These are phyloP conservation scores for Flaveria brownii DNA, from an alignment of 129 eudicot genomes.

Conservation along the genomic window DNA sequence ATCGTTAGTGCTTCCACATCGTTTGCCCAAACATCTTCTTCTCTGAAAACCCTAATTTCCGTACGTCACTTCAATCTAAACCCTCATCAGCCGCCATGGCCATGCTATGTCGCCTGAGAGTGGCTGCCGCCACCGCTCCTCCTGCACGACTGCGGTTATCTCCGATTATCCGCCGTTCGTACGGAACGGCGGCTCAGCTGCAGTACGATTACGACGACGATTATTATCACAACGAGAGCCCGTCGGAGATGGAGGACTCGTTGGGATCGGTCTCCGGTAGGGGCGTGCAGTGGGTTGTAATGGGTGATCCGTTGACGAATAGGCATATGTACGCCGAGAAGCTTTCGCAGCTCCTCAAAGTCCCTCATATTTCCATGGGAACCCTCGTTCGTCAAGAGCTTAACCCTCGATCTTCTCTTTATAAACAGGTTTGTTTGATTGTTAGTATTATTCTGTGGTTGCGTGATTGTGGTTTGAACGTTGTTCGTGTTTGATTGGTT, in stretches of 20 bases:
- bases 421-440: constrained; percentile 58
- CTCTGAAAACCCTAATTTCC: constrained; percentile 32
- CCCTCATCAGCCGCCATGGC: constrained; percentile 67
- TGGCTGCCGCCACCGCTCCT: constrained; percentile 25
- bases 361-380: constrained; percentile 90
- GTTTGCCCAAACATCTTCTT: constrained; percentile 11
- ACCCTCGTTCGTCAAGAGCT: constrained; percentile 86
- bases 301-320: constrained; percentile 83
- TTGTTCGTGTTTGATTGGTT: not conserved
- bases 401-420: constrained; percentile 67
- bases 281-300: constrained; percentile 94
- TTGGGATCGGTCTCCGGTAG: constrained; percentile 68
- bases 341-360: constrained; percentile 73
- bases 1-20: not conserved
- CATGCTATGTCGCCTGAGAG: constrained; percentile 50
- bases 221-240: constrained; percentile 25
- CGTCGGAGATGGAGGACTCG: constrained; percentile 45
- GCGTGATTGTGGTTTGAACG: not conserved
- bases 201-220: constrained; percentile 59
- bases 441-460: not conserved
- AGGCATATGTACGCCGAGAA: constrained; percentile 78
- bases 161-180: constrained; percentile 38
- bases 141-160: constrained; percentile 33
- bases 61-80: constrained; percentile 27
- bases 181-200: constrained; percentile 78